These are phyloP conservation scores for Fusarium denticulatum DNA, from an alignment of 2,329 filamentous ascomycete species.

Conservation along the genomic window DNA sequence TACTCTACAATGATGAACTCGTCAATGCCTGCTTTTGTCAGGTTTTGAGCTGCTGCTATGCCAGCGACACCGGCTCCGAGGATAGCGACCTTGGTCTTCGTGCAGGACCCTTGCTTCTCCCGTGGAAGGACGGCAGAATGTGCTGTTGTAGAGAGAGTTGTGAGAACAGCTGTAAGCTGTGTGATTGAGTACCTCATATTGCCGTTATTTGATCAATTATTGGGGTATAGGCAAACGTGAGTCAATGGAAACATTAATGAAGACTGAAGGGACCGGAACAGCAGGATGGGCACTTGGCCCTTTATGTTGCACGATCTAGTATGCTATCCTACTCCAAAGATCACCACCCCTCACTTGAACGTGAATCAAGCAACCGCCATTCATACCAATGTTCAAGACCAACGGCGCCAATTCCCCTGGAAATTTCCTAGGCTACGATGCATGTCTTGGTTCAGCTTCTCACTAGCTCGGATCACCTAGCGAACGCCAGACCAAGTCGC, in stretches of 20 bases:
- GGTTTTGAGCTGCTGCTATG: slow-evolving; percentile 71
- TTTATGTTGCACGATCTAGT: background rate
- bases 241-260: background rate
- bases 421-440: background rate
- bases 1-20: slow-evolving; percentile 75
- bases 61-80: slow-evolving; percentile 69
- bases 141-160: background rate
- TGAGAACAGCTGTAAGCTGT: slow-evolving; percentile 2
- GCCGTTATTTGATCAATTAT: background rate
- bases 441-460: background rate
- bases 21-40: slow-evolving; percentile 67
- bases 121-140: background rate
- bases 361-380: background rate
- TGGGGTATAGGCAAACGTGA: background rate
- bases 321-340: background rate
- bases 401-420: background rate
- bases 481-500: background rate
- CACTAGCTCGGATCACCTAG: background rate
- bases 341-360: background rate
- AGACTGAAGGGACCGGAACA: too few species aligned
- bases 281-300: background rate
- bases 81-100: slow-evolving; percentile 47
- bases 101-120: slow-evolving; percentile 32
- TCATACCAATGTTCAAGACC: background rate
- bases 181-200: slow-evolving; percentile 6